A percentile compares a stretch with the other conserved stretches of the same genome.
Conservation (phyloP, 148 eudicot species). For the Oxyria digyna region DNA sequence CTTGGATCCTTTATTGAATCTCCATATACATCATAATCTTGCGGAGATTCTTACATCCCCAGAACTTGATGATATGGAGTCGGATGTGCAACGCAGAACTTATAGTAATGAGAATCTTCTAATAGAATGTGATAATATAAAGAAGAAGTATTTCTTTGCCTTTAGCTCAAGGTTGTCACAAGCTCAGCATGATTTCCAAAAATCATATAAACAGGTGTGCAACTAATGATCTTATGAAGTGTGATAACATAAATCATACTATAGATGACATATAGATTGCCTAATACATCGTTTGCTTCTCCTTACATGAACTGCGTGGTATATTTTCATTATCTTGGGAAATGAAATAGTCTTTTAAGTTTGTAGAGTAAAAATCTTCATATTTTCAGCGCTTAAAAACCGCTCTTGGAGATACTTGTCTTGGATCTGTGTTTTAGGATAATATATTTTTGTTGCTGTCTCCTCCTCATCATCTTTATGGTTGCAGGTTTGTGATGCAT, state of each 20-base stretch:
- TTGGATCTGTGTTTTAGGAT: background rate
- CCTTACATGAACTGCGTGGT: background rate
- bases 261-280: background rate
- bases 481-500: slow-evolving; percentile 43
- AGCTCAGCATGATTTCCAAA: slow-evolving; percentile 78
- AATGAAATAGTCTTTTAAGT: background rate
- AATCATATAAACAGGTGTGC: slow-evolving; percentile 71
- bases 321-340: background rate
- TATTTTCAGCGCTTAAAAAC: background rate
- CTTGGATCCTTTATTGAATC: slow-evolving; percentile 75
- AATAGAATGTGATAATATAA: slow-evolving; percentile 40
- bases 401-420: background rate
- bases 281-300: background rate
- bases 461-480: background rate
- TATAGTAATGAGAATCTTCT: slow-evolving; percentile 27
- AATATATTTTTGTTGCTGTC: background rate
- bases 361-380: background rate
- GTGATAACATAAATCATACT: background rate
- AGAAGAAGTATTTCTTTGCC: slow-evolving; percentile 53
- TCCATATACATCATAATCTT: slow-evolving; percentile 82
- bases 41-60: slow-evolving; percentile 51
- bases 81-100: slow-evolving; percentile 6
- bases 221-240: slow-evolving; percentile 2
- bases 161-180: slow-evolving; percentile 46
- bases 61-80: slow-evolving; percentile 14